Conservation (phyloP, 2,329 filamentous ascomycete genomes). For the Coniochaeta sp. region DNA sequence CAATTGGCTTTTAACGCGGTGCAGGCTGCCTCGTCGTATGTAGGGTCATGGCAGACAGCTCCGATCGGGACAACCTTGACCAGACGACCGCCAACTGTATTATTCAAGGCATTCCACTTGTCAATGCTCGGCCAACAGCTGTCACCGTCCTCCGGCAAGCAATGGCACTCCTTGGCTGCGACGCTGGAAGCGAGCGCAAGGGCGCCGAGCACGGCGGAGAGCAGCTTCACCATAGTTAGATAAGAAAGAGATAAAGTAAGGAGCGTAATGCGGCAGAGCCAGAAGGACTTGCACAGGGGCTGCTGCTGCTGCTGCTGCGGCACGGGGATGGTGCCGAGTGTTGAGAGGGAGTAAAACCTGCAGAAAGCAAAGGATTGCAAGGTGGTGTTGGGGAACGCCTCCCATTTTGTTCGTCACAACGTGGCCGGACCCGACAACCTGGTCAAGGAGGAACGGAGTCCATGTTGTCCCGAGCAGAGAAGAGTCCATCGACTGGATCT, state of each 20-base stretch:
- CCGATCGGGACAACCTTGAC: slow-evolving; percentile 37
- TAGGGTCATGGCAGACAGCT: slow-evolving; percentile 33
- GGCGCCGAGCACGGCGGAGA: background rate
- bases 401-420: background rate
- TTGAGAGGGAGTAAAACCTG: background rate
- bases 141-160: background rate
- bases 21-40: slow-evolving; percentile 30
- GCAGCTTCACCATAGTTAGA: background rate
- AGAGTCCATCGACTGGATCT: no score
- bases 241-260: background rate
- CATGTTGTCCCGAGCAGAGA: no score
- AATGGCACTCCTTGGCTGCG: background rate
- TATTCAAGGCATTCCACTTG: slow-evolving; percentile 34
- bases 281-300: background rate
- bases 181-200: background rate
- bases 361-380: background rate
- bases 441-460: no score
- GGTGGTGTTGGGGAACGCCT: background rate
- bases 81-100: slow-evolving; percentile 33
- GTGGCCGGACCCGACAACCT: background rate
- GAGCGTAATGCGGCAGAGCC: background rate
- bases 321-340: background rate
- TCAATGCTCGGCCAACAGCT: background rate
- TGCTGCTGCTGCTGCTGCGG: background rate
- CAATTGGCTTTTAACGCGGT: slow-evolving; percentile 20